These are phyloP conservation scores for Lachnellula occidentalis DNA, from an alignment of 2,329 filamentous ascomycete genomes.

Conservation along the genomic window DNA sequence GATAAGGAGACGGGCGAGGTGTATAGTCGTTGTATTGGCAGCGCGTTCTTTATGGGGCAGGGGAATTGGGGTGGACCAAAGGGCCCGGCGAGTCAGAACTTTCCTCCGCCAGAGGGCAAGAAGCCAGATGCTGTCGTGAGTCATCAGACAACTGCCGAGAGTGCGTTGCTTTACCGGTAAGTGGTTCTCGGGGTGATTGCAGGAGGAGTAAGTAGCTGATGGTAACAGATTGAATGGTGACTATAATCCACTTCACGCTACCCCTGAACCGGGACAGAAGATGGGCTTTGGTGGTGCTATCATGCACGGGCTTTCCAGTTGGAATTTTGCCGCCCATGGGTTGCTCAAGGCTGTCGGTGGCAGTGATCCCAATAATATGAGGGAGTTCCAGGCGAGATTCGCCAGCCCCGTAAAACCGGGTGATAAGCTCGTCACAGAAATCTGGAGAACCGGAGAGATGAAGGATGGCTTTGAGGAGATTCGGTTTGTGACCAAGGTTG, in stretches of 20 bases:
- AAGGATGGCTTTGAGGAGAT: constrained; percentile 75
- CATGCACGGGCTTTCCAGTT: constrained; percentile 84
- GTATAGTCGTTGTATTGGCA: constrained; percentile 54
- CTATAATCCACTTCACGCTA: constrained; percentile 89
- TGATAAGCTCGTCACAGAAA: constrained; percentile 74
- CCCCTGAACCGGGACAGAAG: constrained; percentile 75
- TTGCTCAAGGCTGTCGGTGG: constrained; percentile 69
- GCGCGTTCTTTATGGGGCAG: constrained; percentile 63
- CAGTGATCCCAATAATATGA: constrained; percentile 74
- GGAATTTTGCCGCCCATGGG: constrained; percentile 72
- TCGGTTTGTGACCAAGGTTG: constrained; percentile 71
- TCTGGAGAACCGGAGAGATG: constrained; percentile 69
- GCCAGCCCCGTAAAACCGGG: constrained; percentile 78
- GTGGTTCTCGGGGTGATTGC: constrained; percentile 3
- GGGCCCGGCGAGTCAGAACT: constrained; percentile 74
- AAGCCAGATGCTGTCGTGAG: constrained; percentile 65
- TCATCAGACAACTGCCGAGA: constrained; percentile 66
- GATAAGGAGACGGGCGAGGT: constrained; percentile 56
- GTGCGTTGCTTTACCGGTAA: constrained; percentile 67
- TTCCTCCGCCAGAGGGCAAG: constrained; percentile 67
- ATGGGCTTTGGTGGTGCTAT: constrained; percentile 91
- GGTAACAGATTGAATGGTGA: constrained; percentile 75
- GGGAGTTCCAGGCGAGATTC: constrained; percentile 85
- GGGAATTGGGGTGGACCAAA: constrained; percentile 84
- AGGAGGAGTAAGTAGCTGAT: neutral